Base-by-base conservation (phyloP, 2,329 filamentous ascomycete genomes). In the Samsoniella hepiali region DNA sequence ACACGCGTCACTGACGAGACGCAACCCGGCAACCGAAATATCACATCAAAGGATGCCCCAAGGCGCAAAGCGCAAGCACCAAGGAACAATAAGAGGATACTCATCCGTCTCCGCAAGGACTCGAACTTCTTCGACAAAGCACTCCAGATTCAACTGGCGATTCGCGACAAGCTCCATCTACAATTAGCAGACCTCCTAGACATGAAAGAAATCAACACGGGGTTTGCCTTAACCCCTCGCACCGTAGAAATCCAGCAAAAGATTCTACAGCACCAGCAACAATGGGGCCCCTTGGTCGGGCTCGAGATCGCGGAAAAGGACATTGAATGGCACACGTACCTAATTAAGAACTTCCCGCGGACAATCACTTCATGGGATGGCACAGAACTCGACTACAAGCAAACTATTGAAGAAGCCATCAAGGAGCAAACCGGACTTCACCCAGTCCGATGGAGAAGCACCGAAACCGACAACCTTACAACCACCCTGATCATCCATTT, bases 261-360 rank as follows among this genome's bases (percentile, higher is more conserved):
- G 11, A 47, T 62, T 10, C 11, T 62, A 4, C 31, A 54, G 31
- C 10, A 62, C 11, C 59, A 62, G 40, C 60, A 56, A 22, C 17
- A 27, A 3, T 63, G 42, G 51, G 40, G 60, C 5, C 53, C 60
- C 22, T 3, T 38, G 4, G n/a, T 57, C n/a, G 42, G 42, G 27
- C 53, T 44, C 1, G 11, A 42, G 38, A 29, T 50, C 31, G 53
- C 53, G 6, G 61, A 63, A 32, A 57, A 36, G 10, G 53, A 63
- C 15, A 63, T 51, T 15, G 22, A 63, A 50, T 63, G 53, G 61
- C 45, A 57, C 5, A 63, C 44, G 3, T 63, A 58, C 4, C 44
- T 56, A 4, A 32, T 63, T 5, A 57, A 51, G 36, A 51, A 63
- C 7, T 58, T 63, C 53, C 61, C 53, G 13, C 42, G 22, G 11